A percentile compares a stretch with the other conserved stretches of the same genome.
Evolutionary conservation across 345 rosid genomes (phyloP).

Genomic region (Rhizophora mangle): DNA sequence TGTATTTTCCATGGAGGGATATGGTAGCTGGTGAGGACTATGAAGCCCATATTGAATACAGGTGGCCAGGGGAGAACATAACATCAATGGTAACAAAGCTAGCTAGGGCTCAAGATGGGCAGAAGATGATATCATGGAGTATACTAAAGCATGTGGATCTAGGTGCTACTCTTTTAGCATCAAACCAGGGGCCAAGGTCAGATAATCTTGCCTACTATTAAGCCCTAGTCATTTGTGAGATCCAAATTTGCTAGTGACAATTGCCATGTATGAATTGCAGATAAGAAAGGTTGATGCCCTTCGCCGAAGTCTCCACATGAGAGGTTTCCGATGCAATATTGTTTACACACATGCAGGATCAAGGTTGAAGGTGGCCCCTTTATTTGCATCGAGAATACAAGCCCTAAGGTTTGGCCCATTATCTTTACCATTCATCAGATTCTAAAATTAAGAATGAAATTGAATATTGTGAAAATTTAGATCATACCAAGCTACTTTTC

Average conservation of each 20-base stretch:
- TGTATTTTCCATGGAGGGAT: slow-evolving; percentile 80
- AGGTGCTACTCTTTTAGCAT: slow-evolving; percentile 62
- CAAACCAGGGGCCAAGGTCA: slow-evolving; percentile 68
- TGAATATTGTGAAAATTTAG: background rate
- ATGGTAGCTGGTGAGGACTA: slow-evolving; percentile 66
- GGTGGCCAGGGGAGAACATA: slow-evolving; percentile 87
- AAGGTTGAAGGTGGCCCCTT: slow-evolving; percentile 69
- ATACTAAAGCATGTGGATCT: slow-evolving; percentile 43
- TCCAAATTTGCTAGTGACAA: slow-evolving; percentile 14
- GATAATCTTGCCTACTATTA: slow-evolving; percentile 1
- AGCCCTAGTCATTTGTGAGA: background rate
- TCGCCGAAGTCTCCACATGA: slow-evolving; percentile 73
- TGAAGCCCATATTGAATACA: slow-evolving; percentile 69
- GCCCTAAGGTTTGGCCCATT: slow-evolving; percentile 59
- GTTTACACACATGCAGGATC: slow-evolving; percentile 59
- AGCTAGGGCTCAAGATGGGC: slow-evolving; percentile 47
- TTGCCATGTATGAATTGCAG: slow-evolving; percentile 38
- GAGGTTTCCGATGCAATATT: slow-evolving; percentile 75
- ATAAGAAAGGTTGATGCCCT: slow-evolving; percentile 59
- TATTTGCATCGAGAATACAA: slow-evolving; percentile 79
- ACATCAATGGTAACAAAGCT: slow-evolving; percentile 47
- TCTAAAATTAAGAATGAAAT: background rate
- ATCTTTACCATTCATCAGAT: background rate
- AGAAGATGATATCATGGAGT: slow-evolving; percentile 50
- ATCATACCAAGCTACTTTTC: background rate